Evolutionary conservation across 73 alveolate genomes (phyloP), one percentile per base, ranked within the genome.

Genomic region (Durusdinium trenchii): DNA sequence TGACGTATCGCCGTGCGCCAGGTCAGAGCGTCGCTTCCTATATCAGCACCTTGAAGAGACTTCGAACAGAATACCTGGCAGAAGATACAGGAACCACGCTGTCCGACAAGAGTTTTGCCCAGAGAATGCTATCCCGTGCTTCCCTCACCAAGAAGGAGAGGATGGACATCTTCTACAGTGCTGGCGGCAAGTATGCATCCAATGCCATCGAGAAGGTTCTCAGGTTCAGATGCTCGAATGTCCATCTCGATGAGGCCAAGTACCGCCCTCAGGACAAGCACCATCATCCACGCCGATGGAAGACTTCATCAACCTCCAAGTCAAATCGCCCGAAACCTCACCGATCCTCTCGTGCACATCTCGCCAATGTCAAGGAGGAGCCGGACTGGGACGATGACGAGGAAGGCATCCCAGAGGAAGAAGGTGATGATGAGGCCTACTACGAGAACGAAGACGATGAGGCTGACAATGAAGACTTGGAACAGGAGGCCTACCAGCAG

Each of bases 221-320:
- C 47, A 1, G 90, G 40, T 79, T 79, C 69, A 0, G 90, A 1
- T 79, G 90, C 48, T 9, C 40, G 46, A 48, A 79, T 30, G 6
- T 79, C 90, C 90, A 79, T 48, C 35, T 28, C 35, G 36, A 79
- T 1, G 90, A 79, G 90, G n/a, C n/a, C n/a, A 79, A 79, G 69
- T 3, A 4, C 45, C 18, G 6, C 10, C 69, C 90, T 0, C 67
- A 10, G 67, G 12, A 76, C 42, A 23, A 3, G 87, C 6, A 7
- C 48, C 57, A 0, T 1, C 14, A 40, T 9, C 87, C 36, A 12
- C 60, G 48, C 23, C 45, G 48, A 79, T 2, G 6, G 36, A 30
- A 48, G 7, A 23, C 82, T 75, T 75, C 85, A 14, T 1, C 5
- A 47, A 48, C n/a, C 90, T 43, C 69, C 64, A 45, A 46, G 30